Percentiles rank a stretch among this genome's conserved stretches.
phyloP scores from a whole-genome alignment of 1,139 yeast species.

The Suhomyces anneliseae region DNA sequence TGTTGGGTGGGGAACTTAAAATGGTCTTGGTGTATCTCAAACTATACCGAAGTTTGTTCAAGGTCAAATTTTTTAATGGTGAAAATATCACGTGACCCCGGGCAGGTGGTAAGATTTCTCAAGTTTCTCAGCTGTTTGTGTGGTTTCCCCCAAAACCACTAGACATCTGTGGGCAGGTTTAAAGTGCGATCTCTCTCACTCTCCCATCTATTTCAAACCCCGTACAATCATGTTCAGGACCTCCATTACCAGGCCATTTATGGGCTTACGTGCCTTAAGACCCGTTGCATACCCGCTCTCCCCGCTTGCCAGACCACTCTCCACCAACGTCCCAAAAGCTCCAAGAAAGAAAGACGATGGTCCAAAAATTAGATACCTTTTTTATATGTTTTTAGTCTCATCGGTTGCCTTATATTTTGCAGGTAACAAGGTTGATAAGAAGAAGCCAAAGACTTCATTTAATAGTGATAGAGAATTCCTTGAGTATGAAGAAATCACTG shows the following conservation, averaged over 20 bases:
- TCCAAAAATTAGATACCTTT: slow-evolving; percentile 50
- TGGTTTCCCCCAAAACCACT: too few relatives aligned
- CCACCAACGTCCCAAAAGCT: background rate
- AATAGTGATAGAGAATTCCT: slow-evolving; percentile 61
- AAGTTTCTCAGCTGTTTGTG: too few relatives aligned
- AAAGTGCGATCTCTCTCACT: background rate
- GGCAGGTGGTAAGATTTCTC: too few relatives aligned
- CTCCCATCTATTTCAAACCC: background rate
- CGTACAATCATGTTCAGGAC: background rate
- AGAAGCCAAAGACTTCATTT: slow-evolving; percentile 46
- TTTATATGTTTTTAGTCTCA: slow-evolving; percentile 51
- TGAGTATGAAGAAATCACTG: slow-evolving; percentile 48
- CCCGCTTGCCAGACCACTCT: slow-evolving; percentile 1
- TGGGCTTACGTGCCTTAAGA: background rate
- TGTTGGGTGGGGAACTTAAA: too few relatives aligned
- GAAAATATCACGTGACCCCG: too few relatives aligned
- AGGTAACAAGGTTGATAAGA: slow-evolving; percentile 51
- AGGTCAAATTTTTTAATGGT: too few relatives aligned
- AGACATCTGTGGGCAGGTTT: background rate
- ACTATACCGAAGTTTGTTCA: too few relatives aligned
- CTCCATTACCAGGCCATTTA: background rate
- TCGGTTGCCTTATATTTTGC: slow-evolving; percentile 55
- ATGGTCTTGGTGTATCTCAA: too few relatives aligned
- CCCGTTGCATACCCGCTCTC: background rate
- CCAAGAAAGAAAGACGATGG: slow-evolving; percentile 18